phyloP scores from a whole-genome alignment of 352 stramenopile genomes.

The Globisporangium spinosum region DNA sequence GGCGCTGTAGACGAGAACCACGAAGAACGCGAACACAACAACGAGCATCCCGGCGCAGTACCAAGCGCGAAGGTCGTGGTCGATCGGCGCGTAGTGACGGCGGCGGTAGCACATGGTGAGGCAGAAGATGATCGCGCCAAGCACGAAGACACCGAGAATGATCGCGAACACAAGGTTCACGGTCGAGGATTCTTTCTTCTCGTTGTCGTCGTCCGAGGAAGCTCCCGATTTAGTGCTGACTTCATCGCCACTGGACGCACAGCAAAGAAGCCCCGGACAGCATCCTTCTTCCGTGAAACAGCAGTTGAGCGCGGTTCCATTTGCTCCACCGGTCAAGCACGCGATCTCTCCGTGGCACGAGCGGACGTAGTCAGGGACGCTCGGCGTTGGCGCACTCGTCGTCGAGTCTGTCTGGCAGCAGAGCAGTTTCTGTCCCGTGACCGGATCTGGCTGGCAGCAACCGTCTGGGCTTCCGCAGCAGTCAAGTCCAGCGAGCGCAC shows the following conservation, averaged over 20 bases:
- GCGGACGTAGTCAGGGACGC: conserved; percentile 5
- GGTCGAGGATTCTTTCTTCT: conserved; percentile 6
- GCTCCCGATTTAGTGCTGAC: not conserved
- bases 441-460: conserved; percentile 26
- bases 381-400: conserved; percentile 6
- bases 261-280: conserved; percentile 25
- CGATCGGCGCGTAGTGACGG: conserved; percentile 59
- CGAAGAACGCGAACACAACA: conserved; percentile 60
- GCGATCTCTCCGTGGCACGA: conserved; percentile 20
- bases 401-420: conserved; percentile 18
- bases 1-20: conserved; percentile 57
- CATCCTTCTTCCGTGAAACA: conserved; percentile 24
- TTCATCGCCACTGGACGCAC: conserved; percentile 5
- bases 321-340: conserved; percentile 24
- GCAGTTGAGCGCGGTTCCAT: conserved; percentile 26
- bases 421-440: conserved; percentile 19
- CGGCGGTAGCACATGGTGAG: conserved; percentile 58
- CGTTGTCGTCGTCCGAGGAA: conserved; percentile 11
- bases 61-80: conserved; percentile 54
- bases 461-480: conserved; percentile 23
- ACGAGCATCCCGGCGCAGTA: conserved; percentile 60
- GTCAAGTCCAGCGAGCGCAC: conserved; percentile 18
- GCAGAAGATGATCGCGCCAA: conserved; percentile 40
- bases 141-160: conserved; percentile 29
- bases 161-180: conserved; percentile 42